Evolutionary conservation across 2,329 filamentous ascomycete species (phyloP).

Genomic region (Fusarium algeriense): DNA sequence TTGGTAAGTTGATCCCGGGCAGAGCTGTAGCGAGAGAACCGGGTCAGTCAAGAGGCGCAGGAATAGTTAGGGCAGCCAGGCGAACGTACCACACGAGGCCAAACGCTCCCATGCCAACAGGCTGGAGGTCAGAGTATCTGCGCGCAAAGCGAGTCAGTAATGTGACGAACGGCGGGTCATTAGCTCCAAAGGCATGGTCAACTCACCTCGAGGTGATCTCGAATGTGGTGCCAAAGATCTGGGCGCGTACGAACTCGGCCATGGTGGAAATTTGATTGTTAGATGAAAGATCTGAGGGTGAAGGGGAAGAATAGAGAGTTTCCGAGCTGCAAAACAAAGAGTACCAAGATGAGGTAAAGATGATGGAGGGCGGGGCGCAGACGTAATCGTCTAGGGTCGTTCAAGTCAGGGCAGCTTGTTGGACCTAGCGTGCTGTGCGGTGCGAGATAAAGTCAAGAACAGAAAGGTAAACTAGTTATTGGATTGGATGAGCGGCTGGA

Average conservation of each 20-base stretch:
- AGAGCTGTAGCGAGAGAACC: slow-evolving; percentile 69
- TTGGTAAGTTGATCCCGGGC: slow-evolving; percentile 97
- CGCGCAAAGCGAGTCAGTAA: slow-evolving; percentile 26
- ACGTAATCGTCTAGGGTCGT: slow-evolving; percentile 34
- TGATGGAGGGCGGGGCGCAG: slow-evolving; percentile 32
- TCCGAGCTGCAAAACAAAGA: slow-evolving; percentile 33
- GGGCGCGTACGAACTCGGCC: slow-evolving; percentile 99
- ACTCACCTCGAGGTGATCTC: slow-evolving; percentile 97
- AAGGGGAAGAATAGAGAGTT: slow-evolving; percentile 21
- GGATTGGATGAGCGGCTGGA: slow-evolving; percentile 33
- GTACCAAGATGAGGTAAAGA: slow-evolving; percentile 27
- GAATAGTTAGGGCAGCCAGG: slow-evolving; percentile 15
- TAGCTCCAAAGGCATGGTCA: not conserved
- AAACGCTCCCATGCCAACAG: slow-evolving; percentile 99
- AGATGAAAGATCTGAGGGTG: slow-evolving; percentile 17
- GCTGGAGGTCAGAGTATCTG: slow-evolving; percentile 97
- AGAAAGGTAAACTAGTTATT: slow-evolving; percentile 29
- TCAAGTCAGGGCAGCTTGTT: slow-evolving; percentile 19
- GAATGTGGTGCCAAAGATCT: slow-evolving; percentile 99
- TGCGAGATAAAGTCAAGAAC: slow-evolving; percentile 34
- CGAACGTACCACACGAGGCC: slow-evolving; percentile 89
- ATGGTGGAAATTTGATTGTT: slow-evolving; percentile 67
- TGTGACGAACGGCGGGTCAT: not conserved
- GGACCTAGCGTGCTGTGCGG: slow-evolving; percentile 23
- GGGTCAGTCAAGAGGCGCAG: slow-evolving; percentile 14